A percentile compares a stretch with the other conserved stretches of the same genome.
Evolutionary conservation across 2,329 filamentous ascomycete species (phyloP).

Genomic region (Penicillium sp.): DNA sequence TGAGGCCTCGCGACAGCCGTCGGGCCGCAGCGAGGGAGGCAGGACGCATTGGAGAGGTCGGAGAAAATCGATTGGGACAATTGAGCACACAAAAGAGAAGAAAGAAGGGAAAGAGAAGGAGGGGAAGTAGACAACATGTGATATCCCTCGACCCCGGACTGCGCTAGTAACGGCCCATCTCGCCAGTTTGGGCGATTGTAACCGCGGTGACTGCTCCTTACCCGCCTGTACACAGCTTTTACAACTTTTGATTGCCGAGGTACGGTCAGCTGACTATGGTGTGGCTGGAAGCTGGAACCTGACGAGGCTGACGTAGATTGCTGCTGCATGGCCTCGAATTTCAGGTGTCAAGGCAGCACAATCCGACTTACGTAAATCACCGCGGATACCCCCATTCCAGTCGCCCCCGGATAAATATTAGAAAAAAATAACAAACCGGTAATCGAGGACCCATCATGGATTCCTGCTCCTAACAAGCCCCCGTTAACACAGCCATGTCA

Average conservation of each 20-base stretch:
- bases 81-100: not conserved
- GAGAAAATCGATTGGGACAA: not conserved
- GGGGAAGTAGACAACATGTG: constrained; percentile 11
- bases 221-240: not conserved
- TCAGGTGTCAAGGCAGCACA: not conserved
- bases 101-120: not conserved
- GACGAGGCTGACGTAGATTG: not conserved
- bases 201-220: not conserved
- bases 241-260: constrained; percentile 2
- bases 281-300: not conserved
- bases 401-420: constrained; percentile 11
- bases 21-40: constrained; percentile 6
- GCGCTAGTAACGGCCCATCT: not conserved
- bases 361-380: constrained; percentile 23
- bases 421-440: constrained; percentile 6
- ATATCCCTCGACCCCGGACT: constrained; percentile 9
- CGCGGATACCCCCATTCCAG: constrained; percentile 15
- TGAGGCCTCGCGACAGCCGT: constrained; percentile 11
- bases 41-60: constrained; percentile 10
- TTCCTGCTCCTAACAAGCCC: constrained; percentile 28
- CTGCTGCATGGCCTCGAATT: not conserved
- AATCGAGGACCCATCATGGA: constrained; percentile 10
- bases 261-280: not conserved
- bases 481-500: constrained; percentile 59
- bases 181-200: not conserved